Percentiles rank a stretch among this genome's conserved stretches.
phyloP scores from a whole-genome alignment of 192 early-diverging fungal species.

The Coemansia sp. region DNA sequence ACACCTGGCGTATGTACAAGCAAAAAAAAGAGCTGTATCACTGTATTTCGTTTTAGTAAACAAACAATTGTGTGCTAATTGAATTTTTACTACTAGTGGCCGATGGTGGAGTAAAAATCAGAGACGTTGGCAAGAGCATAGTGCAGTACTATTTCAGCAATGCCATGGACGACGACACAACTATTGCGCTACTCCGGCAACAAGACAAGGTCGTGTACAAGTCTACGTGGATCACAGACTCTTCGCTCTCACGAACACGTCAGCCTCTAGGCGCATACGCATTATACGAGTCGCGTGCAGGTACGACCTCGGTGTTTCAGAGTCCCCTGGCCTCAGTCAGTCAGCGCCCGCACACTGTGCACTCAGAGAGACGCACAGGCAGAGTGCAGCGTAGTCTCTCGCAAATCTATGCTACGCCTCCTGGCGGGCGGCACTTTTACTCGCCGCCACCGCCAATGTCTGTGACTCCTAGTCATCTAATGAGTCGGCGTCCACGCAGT shows the following conservation, averaged over 20 bases:
- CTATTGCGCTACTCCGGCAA: constrained; percentile 22
- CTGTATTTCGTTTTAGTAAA: neutral
- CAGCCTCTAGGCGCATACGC: constrained; percentile 47
- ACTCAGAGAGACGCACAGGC: neutral
- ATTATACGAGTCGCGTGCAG: constrained; percentile 5
- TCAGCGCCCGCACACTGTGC: neutral
- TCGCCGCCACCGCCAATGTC: neutral
- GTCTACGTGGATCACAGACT: constrained; percentile 50
- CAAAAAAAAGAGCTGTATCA: neutral
- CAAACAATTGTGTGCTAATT: neutral
- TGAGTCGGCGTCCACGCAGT: constrained; percentile 8
- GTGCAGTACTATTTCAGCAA: constrained; percentile 54
- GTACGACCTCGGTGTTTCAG: neutral
- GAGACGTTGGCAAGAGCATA: constrained; percentile 26
- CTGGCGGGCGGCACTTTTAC: neutral
- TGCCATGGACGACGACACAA: constrained; percentile 24
- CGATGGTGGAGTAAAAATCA: constrained; percentile 46
- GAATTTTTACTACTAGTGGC: constrained; percentile 9
- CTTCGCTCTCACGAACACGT: constrained; percentile 34
- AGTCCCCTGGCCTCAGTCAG: neutral
- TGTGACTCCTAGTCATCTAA: neutral
- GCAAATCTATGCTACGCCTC: neutral
- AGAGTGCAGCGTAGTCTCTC: neutral
- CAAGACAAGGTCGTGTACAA: constrained; percentile 44
- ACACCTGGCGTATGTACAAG: constrained; percentile 32